phyloP scores from a whole-genome alignment of 1,284 basidiomycete species.

The Volvariella surrecta region DNA sequence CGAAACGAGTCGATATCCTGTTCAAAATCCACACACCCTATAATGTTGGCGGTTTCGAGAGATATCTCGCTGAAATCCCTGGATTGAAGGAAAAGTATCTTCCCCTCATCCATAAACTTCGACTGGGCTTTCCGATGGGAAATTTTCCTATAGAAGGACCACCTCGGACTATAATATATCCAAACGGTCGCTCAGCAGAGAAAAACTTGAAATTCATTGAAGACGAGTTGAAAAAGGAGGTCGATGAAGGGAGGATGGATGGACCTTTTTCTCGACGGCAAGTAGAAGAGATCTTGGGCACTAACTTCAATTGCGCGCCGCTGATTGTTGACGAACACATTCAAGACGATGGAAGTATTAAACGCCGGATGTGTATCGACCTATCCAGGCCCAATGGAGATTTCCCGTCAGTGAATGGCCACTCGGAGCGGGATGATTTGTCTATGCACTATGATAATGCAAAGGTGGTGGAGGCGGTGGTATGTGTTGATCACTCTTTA shows the following conservation, averaged over 20 bases:
- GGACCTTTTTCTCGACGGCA: slow-evolving; percentile 5
- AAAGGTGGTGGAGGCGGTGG: slow-evolving; percentile 18
- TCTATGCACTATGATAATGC: slow-evolving; percentile 21
- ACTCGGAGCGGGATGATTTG: slow-evolving; percentile 20
- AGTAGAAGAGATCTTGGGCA: slow-evolving; percentile 12
- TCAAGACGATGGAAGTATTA: slow-evolving; percentile 9
- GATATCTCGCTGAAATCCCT: neutral
- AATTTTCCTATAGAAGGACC: slow-evolving; percentile 4
- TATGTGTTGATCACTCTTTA: slow-evolving; percentile 5
- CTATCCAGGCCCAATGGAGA: slow-evolving; percentile 12
- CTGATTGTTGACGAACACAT: slow-evolving; percentile 12
- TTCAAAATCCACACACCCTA: slow-evolving; percentile 7
- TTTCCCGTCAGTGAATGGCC: slow-evolving; percentile 20
- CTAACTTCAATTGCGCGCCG: slow-evolving; percentile 16
- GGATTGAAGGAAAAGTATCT: slow-evolving; percentile 4
- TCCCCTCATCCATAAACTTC: slow-evolving; percentile 7
- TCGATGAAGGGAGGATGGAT: neutral
- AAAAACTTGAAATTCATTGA: slow-evolving; percentile 1
- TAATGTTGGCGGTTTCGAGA: slow-evolving; percentile 3
- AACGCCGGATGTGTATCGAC: slow-evolving; percentile 15
- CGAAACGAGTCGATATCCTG: neutral
- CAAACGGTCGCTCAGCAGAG: slow-evolving; percentile 6
- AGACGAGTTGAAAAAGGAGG: neutral
- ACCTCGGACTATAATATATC: slow-evolving; percentile 6
- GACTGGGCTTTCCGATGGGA: slow-evolving; percentile 9